Evolutionary conservation across 1,139 yeast species (phyloP).

Genomic region (Blastobotrys elegans): DNA sequence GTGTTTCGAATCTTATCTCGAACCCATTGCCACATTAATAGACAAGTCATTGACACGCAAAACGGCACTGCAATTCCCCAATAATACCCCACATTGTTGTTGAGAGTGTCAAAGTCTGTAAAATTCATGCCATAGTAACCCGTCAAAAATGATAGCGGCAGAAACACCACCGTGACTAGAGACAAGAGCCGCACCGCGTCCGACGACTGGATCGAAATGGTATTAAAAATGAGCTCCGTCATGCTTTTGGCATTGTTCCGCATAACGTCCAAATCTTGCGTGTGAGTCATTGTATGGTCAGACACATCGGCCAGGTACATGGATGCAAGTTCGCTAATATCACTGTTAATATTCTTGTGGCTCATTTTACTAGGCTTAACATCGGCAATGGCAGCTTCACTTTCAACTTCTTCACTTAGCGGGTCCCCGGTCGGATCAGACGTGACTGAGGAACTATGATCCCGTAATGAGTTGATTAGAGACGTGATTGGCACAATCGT

Average conservation of each 20-base stretch:
- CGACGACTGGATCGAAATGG: constrained; percentile 48
- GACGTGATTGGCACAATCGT: constrained; percentile 44
- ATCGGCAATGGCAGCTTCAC: constrained; percentile 6
- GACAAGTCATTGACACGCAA: constrained; percentile 35
- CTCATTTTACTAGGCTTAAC: background rate
- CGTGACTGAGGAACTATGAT: constrained; percentile 29
- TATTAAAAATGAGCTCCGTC: constrained; percentile 48
- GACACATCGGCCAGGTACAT: constrained; percentile 48
- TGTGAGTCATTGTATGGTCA: constrained; percentile 47
- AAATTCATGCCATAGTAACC: constrained; percentile 60
- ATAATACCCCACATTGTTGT: constrained; percentile 41
- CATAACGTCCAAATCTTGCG: constrained; percentile 51
- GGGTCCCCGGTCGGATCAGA: constrained; percentile 7
- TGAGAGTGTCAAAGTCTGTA: constrained; percentile 43
- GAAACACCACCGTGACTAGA: constrained; percentile 48
- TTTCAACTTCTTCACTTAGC: constrained; percentile 7
- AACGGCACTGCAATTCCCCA: constrained; percentile 52
- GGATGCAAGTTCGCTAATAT: constrained; percentile 37
- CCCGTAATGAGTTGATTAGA: constrained; percentile 41
- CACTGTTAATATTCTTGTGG: background rate
- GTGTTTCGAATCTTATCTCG: constrained; percentile 11
- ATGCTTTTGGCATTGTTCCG: constrained; percentile 44
- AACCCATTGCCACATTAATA: constrained; percentile 30
- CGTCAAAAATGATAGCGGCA: constrained; percentile 51
- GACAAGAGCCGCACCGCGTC: constrained; percentile 48